phyloP scores from a whole-genome alignment of 176 grass and related monocot species.

The Rhipidocladum racemiflorum region DNA sequence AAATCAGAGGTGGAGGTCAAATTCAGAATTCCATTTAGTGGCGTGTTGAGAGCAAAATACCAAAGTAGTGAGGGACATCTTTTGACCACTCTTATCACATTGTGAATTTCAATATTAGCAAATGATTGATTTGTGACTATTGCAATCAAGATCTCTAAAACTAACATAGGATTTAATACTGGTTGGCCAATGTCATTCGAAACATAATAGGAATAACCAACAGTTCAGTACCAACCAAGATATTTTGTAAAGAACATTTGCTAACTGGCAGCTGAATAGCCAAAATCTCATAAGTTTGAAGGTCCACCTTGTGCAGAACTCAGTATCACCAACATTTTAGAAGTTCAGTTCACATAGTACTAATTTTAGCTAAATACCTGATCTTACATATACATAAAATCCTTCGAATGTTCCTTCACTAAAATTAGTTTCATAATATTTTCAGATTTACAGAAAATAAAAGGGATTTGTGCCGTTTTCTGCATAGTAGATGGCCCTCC shows the following conservation, averaged over 20 bases:
- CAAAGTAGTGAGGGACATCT: not conserved
- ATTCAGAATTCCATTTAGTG: slow-evolving; percentile 2
- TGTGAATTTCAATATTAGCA: not conserved
- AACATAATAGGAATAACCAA: not conserved
- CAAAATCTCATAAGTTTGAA: not conserved
- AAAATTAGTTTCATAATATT: not conserved
- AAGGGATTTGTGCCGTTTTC: not conserved
- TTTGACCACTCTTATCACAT: not conserved
- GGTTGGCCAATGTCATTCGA: not conserved
- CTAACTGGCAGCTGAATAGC: not conserved
- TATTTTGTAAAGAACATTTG: not conserved
- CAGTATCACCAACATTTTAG: not conserved
- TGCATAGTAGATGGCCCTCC: not conserved
- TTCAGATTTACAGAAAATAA: not conserved
- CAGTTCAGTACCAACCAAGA: not conserved
- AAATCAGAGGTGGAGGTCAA: not conserved
- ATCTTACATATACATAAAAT: not conserved
- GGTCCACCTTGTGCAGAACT: not conserved
- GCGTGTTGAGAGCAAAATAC: not conserved
- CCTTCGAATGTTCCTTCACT: not conserved
- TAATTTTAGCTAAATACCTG: not conserved
- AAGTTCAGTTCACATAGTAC: not conserved
- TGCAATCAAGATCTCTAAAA: not conserved
- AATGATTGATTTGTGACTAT: not conserved
- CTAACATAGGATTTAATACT: not conserved